These are phyloP conservation scores for Vigna mungo DNA, from an alignment of 306 rosid species.

Conservation along the genomic window DNA sequence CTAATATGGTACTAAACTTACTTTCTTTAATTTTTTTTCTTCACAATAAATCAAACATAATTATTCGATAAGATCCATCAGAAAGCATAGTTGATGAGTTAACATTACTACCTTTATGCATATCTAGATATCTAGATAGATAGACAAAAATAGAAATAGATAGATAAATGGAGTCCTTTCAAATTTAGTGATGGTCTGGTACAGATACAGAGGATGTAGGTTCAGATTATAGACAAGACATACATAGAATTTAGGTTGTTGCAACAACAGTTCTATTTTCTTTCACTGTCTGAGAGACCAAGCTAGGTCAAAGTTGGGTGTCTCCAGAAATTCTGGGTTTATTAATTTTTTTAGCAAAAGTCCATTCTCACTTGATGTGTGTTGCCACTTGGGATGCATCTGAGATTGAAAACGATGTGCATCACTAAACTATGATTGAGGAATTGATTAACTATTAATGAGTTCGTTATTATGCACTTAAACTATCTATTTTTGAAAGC, in stretches of 20 bases:
- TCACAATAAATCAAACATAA: too few species aligned
- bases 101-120: too few species aligned
- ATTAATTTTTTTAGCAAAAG: conserved; percentile 3
- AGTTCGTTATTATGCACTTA: conserved; percentile 8
- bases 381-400: conserved; percentile 24
- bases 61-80: too few species aligned
- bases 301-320: background rate
- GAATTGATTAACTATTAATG: conserved; percentile 4
- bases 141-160: too few species aligned
- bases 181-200: too few species aligned
- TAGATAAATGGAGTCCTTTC: too few species aligned
- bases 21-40: too few species aligned
- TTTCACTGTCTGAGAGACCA: background rate
- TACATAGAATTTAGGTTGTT: background rate
- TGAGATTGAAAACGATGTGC: conserved; percentile 19
- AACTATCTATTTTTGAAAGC: conserved; percentile 25
- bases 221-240: background rate
- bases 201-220: background rate
- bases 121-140: too few species aligned
- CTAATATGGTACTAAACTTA: too few species aligned
- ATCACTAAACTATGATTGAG: conserved; percentile 4
- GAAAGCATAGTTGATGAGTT: too few species aligned
- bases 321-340: background rate
- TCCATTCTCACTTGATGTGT: conserved; percentile 5
- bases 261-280: background rate